These are phyloP conservation scores for Verticillium alfalfae DNA, from an alignment of 2,329 filamentous ascomycete species.

Conservation along the genomic window DNA sequence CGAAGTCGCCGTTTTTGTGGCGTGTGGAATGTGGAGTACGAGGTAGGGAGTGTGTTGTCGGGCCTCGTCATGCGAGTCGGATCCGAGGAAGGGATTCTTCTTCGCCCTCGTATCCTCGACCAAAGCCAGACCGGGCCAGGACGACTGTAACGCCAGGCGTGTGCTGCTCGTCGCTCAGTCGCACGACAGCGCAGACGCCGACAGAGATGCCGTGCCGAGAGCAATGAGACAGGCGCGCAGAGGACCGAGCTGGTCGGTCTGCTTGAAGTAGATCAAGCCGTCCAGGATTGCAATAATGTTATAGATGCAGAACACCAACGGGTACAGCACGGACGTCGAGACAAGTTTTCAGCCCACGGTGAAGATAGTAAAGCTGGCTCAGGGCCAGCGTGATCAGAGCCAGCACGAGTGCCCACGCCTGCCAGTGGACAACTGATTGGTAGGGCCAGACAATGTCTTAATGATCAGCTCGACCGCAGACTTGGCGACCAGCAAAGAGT, in stretches of 20 bases:
- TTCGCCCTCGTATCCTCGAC: slow-evolving; percentile 62
- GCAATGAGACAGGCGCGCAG: slow-evolving; percentile 77
- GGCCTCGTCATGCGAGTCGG: slow-evolving; percentile 38
- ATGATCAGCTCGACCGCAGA: slow-evolving; percentile 94
- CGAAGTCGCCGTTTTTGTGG: slow-evolving; percentile 27
- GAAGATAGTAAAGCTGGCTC: slow-evolving; percentile 90
- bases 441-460: slow-evolving; percentile 72
- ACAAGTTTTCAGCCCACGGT: slow-evolving; percentile 91
- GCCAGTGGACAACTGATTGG: slow-evolving; percentile 91
- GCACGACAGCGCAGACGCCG: slow-evolving; percentile 90
- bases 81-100: slow-evolving; percentile 51
- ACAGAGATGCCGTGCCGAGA: too few species aligned
- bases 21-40: slow-evolving; percentile 44
- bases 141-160: slow-evolving; percentile 58
- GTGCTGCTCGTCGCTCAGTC: slow-evolving; percentile 73
- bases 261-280: slow-evolving; percentile 93
- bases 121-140: slow-evolving; percentile 78
- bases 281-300: slow-evolving; percentile 98
- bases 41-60: slow-evolving; percentile 26
- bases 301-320: slow-evolving; percentile 96
- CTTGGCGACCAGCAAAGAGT: slow-evolving; percentile 89
- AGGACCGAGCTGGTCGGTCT: slow-evolving; percentile 72
- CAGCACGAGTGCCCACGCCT: slow-evolving; percentile 87
- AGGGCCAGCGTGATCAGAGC: slow-evolving; percentile 77
- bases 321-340: slow-evolving; percentile 92